Evolutionary conservation across 2,329 filamentous ascomycete species (phyloP).

Genomic region (Fusarium abutilonis): DNA sequence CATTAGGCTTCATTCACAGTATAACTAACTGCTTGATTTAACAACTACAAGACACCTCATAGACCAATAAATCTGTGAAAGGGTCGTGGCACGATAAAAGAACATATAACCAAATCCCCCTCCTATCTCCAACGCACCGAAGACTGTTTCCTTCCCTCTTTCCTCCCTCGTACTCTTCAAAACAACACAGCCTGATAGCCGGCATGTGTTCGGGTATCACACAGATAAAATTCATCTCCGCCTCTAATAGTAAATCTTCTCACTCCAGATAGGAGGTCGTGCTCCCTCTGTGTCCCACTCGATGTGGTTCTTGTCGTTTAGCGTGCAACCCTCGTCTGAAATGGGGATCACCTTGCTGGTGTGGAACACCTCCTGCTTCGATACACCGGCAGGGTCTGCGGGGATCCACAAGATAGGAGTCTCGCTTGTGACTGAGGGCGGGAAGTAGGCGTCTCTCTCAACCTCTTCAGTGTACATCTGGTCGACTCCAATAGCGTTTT

Average conservation of each 20-base stretch:
- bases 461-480: slow-evolving; percentile 70
- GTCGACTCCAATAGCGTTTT: slow-evolving; percentile 56
- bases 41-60: slow-evolving; percentile 4
- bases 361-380: slow-evolving; percentile 74
- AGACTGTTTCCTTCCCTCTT: background rate
- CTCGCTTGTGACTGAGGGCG: slow-evolving; percentile 71
- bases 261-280: slow-evolving; percentile 56
- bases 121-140: slow-evolving; percentile 4
- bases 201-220: slow-evolving; percentile 44
- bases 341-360: slow-evolving; percentile 74
- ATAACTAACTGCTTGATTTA: slow-evolving; percentile 13
- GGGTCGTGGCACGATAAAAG: background rate
- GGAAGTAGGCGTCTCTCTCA: slow-evolving; percentile 75
- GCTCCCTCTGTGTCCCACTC: slow-evolving; percentile 55
- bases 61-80: slow-evolving; percentile 1
- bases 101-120: slow-evolving; percentile 3
- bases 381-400: slow-evolving; percentile 74
- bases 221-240: slow-evolving; percentile 20
- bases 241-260: slow-evolving; percentile 57
- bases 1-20: slow-evolving; percentile 33
- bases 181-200: slow-evolving; percentile 39
- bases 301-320: slow-evolving; percentile 71
- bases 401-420: slow-evolving; percentile 80
- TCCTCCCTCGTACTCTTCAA: slow-evolving; percentile 5
- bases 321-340: slow-evolving; percentile 74